Evolutionary conservation across 257 asterid genomes (phyloP).

Genomic region (Nicotiana tabacum): DNA sequence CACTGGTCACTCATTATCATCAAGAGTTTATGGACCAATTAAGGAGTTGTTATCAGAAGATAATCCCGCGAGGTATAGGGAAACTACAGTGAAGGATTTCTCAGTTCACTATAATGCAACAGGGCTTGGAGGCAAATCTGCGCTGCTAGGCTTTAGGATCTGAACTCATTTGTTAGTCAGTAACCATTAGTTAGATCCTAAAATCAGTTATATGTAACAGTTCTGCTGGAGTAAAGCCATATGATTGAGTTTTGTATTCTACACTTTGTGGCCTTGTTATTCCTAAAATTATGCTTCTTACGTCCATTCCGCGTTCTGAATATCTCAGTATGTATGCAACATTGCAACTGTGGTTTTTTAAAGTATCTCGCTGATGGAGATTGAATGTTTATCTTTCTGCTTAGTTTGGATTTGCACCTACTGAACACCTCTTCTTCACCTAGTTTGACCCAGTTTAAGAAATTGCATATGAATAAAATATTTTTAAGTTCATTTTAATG

Average conservation of each 20-base stretch:
- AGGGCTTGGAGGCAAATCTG: conserved; percentile 2
- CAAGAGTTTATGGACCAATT: conserved; percentile 8
- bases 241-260: not conserved
- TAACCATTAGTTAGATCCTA: not conserved
- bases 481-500: too few species aligned
- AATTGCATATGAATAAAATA: too few species aligned
- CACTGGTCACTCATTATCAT: conserved; percentile 8
- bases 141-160: conserved; percentile 9
- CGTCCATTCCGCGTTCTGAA: too few species aligned
- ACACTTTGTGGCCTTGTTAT: not conserved
- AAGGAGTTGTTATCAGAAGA: conserved; percentile 12
- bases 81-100: conserved; percentile 3
- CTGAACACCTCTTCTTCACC: too few species aligned
- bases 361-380: too few species aligned
- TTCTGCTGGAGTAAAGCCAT: not conserved
- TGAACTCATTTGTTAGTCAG: not conserved
- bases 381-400: too few species aligned
- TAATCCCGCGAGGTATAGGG: conserved; percentile 4
- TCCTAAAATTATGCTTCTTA: too few species aligned
- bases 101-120: not conserved
- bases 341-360: too few species aligned
- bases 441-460: too few species aligned
- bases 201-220: not conserved
- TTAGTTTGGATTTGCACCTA: too few species aligned
- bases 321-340: too few species aligned